A percentile compares a stretch with the other conserved stretches of the same genome.
phyloP scores from a whole-genome alignment of 352 stramenopile species.

The Globisporangium alternatum region DNA sequence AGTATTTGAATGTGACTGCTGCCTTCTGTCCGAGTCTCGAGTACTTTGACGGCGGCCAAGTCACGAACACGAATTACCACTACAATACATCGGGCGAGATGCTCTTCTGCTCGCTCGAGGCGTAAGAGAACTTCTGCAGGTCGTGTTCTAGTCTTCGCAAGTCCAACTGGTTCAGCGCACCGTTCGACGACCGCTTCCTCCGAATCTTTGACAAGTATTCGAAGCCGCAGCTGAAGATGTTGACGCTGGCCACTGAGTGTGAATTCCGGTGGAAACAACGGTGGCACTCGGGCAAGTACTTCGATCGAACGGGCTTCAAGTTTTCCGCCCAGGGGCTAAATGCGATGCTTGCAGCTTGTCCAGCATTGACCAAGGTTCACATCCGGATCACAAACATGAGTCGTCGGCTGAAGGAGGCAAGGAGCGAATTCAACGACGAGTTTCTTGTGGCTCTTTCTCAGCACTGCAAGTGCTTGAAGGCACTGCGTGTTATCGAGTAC shows the following conservation, averaged over 20 bases:
- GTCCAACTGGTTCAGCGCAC: too few species aligned
- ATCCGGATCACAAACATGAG: not conserved
- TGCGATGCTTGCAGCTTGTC: not conserved
- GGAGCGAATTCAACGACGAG: not conserved
- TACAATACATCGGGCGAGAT: not conserved
- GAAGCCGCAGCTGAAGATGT: not conserved
- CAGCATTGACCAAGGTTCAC: not conserved
- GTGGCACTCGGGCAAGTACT: not conserved
- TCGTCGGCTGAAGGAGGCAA: not conserved
- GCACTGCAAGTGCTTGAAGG: not conserved
- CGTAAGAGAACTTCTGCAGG: too few species aligned
- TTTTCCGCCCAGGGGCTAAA: not conserved
- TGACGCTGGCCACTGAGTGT: not conserved
- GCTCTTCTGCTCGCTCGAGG: not conserved
- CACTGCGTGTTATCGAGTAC: not conserved
- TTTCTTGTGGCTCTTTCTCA: not conserved
- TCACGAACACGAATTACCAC: not conserved
- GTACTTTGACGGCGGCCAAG: conserved; percentile 15
- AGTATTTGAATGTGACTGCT: conserved; percentile 12
- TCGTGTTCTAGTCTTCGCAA: too few species aligned
- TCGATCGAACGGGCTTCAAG: not conserved
- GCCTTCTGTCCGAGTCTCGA: conserved; percentile 19
- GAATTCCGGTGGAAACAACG: not conserved
- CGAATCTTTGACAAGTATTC: not conserved
- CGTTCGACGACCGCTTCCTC: not conserved